These are phyloP conservation scores for Penicillium verhagenii DNA, from an alignment of 495 filamentous ascomycete genomes.

Conservation along the genomic window DNA sequence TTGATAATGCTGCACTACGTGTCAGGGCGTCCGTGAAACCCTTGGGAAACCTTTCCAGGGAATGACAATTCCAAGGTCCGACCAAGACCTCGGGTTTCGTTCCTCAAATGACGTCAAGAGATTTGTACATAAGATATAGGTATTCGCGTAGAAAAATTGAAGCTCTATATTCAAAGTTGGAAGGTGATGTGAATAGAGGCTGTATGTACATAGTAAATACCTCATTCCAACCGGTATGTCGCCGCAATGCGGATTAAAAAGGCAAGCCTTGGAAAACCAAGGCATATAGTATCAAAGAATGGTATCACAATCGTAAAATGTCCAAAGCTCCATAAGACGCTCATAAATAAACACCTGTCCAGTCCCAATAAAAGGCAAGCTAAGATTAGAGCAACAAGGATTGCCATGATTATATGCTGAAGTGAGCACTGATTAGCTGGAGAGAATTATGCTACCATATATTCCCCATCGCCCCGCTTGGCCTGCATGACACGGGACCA, in stretches of 20 bases:
- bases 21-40: no score
- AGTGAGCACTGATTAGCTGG: neutral
- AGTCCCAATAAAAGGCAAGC: neutral
- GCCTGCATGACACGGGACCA: slow-evolving; percentile 74
- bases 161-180: neutral
- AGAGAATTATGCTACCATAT: slow-evolving; percentile 70
- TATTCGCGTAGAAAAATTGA: neutral
- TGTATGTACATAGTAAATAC: neutral
- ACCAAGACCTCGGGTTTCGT: no score
- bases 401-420: neutral
- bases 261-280: neutral
- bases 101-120: neutral
- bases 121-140: neutral
- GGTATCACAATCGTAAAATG: slow-evolving; percentile 24
- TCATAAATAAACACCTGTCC: slow-evolving; percentile 9
- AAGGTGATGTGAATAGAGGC: neutral
- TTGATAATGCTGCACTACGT: no score
- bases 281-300: slow-evolving; percentile 6
- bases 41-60: no score
- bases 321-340: slow-evolving; percentile 13
- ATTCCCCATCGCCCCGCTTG: slow-evolving; percentile 72
- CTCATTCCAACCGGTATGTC: neutral
- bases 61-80: no score
- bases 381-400: neutral
- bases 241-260: neutral